A percentile compares a stretch with the other conserved stretches of the same genome.
Conservation (phyloP, 495 filamentous ascomycete genomes). For the Podospora pseudocomata region DNA sequence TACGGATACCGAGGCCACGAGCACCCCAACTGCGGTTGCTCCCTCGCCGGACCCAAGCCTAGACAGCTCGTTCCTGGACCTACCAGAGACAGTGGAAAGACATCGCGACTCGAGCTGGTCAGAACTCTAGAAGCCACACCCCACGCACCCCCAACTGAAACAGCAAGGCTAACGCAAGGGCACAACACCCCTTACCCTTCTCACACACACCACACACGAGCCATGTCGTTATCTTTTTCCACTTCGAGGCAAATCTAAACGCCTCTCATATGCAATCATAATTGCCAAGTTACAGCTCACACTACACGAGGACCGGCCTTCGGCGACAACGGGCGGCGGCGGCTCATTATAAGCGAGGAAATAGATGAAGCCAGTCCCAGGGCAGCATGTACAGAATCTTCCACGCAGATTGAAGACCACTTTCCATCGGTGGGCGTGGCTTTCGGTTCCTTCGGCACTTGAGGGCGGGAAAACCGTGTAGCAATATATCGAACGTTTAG, state of each 20-base stretch:
- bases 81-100: neutral
- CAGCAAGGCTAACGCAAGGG: neutral
- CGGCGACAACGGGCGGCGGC: neutral
- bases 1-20: neutral
- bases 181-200: neutral
- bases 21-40: neutral
- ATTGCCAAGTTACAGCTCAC: neutral
- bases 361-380: neutral
- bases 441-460: neutral
- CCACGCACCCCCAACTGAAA: neutral
- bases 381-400: neutral
- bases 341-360: neutral
- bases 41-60: neutral
- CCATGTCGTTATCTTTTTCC: neutral
- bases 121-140: neutral
- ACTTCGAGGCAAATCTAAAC: neutral
- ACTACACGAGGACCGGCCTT: neutral
- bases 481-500: neutral
- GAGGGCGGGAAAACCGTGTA: neutral
- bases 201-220: neutral
- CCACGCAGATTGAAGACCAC: neutral
- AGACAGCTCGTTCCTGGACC: neutral
- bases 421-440: neutral
- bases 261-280: neutral
- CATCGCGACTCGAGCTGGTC: neutral